Evolutionary conservation across 2,329 filamentous ascomycete species (phyloP), one percentile per base, ranked within the genome.

Genomic region (Cladophialophora chaetospira): DNA sequence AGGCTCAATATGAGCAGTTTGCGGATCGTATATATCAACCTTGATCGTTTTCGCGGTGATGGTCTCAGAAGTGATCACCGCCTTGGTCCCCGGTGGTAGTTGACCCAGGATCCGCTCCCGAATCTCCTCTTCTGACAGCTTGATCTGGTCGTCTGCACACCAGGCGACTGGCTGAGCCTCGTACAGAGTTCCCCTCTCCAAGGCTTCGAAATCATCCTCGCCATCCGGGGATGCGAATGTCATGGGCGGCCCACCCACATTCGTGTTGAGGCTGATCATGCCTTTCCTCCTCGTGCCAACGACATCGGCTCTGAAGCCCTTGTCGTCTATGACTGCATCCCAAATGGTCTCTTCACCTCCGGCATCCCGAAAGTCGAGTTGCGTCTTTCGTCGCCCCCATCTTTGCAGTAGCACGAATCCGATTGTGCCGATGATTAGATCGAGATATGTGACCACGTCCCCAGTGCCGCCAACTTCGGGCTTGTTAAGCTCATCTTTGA

Each of bases 161-260:
- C 73, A 56, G 15, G 70, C 45, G 23, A 66, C 47, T 19, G 58
- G n/a, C 23, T 56, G 58, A 28, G 47, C 21, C 33, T 63, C 67
- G 53, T 68, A 69, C 25, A 17, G 59, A 29, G 54, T 71, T 5
- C 69, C 70, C 54, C 73, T 66, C 60, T 72, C 72, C 15, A 77
- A 60, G 8, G 72, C 72, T 60, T 73, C 70, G 46, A 77, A 74
- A 21, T 71, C 70, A 40, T 76, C 70, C 9, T 69, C 68, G 2
- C 62, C 68, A 3, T 69, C 69, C 4, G 73, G 69, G 42, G 71
- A 69, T 46, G 75, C 63, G 49, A 77, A 77, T 8, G 78, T 78
- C 82, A 85, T 61, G 80, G 81, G 60, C 73, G 78, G 68, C 31
- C 75, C 82, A 46, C 82, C 77, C 42, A 72, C 73, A 40, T 59